A percentile compares a stretch with the other conserved stretches of the same genome.
Conservation (phyloP, 768 basidiomycete genomes). For the Rhizopogon vesiculosus region DNA sequence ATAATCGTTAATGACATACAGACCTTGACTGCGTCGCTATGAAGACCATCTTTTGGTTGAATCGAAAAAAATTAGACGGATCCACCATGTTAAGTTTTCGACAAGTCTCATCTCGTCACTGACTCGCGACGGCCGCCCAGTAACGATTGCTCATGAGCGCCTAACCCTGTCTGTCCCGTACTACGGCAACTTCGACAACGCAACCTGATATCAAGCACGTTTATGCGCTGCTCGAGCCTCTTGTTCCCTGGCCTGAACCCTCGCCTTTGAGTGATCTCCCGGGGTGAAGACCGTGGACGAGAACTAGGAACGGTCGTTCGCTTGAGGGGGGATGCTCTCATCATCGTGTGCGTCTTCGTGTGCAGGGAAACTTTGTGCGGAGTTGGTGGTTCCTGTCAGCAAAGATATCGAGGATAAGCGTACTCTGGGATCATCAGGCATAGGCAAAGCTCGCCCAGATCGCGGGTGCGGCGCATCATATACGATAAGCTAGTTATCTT, state of each 20-base stretch:
- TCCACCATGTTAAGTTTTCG: too few species aligned
- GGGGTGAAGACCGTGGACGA: constrained; percentile 27
- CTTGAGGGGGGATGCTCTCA: not conserved
- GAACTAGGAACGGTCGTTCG: constrained; percentile 14
- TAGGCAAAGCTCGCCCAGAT: constrained; percentile 10
- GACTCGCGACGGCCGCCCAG: too few species aligned
- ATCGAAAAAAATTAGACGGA: too few species aligned
- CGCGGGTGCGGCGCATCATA: constrained; percentile 76
- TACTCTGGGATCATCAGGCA: constrained; percentile 8
- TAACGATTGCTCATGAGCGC: too few species aligned
- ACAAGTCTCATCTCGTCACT: too few species aligned
- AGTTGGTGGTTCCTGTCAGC: constrained; percentile 16
- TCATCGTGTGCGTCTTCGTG: too few species aligned
- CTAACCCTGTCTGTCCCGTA: too few species aligned
- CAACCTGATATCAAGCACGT: constrained; percentile 17
- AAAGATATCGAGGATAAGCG: constrained; percentile 19
- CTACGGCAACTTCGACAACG: too few species aligned
- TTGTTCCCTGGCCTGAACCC: constrained; percentile 19
- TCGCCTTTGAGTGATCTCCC: constrained; percentile 18
- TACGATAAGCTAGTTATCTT: constrained; percentile 70
- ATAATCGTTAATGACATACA: too few species aligned
- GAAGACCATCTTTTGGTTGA: too few species aligned
- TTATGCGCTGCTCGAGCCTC: constrained; percentile 4
- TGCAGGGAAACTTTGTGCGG: not conserved
- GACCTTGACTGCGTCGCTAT: too few species aligned